These are phyloP conservation scores for Diddensiella santjacobensis DNA, from an alignment of 805 yeast species.

Conservation along the genomic window DNA sequence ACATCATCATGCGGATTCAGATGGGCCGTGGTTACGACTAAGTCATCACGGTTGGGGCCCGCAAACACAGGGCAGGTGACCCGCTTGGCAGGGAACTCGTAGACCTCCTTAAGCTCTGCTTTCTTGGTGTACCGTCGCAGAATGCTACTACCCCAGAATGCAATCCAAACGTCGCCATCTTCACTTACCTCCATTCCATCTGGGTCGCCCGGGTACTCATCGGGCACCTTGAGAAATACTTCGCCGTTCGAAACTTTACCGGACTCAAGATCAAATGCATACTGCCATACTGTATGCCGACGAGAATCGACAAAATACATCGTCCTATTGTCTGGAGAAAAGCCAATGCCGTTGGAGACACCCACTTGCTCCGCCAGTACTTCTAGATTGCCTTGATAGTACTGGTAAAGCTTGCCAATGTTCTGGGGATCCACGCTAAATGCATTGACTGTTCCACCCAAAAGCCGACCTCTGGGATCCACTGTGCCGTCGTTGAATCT, in stretches of 20 bases:
- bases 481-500: slow-evolving; percentile 83
- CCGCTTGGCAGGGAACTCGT: slow-evolving; percentile 54
- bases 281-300: slow-evolving; percentile 45
- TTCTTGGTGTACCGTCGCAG: slow-evolving; percentile 50
- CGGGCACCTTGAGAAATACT: slow-evolving; percentile 30
- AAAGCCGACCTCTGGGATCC: slow-evolving; percentile 70
- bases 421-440: slow-evolving; percentile 13
- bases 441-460: slow-evolving; percentile 70
- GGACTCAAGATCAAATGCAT: slow-evolving; percentile 40
- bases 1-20: slow-evolving; percentile 41
- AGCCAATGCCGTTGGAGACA: slow-evolving; percentile 73
- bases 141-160: slow-evolving; percentile 59
- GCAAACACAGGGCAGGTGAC: slow-evolving; percentile 67
- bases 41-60: slow-evolving; percentile 53
- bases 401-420: slow-evolving; percentile 54
- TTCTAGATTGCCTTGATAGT: slow-evolving; percentile 23
- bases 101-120: slow-evolving; percentile 51
- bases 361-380: slow-evolving; percentile 40
- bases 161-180: slow-evolving; percentile 54
- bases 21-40: slow-evolving; percentile 69
- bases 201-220: slow-evolving; percentile 46
- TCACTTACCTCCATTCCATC: slow-evolving; percentile 71
- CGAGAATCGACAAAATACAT: slow-evolving; percentile 55
- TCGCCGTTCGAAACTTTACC: slow-evolving; percentile 38
- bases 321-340: slow-evolving; percentile 40